These are phyloP conservation scores for Choanephora cucurbitarum DNA, from an alignment of 371 early-diverging fungal species.

Conservation along the genomic window DNA sequence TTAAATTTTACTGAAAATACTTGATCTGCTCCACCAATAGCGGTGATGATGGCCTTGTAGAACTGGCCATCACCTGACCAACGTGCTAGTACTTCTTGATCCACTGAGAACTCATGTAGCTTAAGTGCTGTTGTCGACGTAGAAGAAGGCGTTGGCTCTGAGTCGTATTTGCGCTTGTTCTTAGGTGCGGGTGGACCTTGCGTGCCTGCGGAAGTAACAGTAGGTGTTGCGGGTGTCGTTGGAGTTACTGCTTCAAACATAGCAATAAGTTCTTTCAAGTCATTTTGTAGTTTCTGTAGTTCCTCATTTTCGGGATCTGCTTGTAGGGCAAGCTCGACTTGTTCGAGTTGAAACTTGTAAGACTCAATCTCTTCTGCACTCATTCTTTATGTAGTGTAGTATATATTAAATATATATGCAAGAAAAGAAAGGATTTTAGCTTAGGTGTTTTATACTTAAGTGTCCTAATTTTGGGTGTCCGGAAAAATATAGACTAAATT, in stretches of 20 bases:
- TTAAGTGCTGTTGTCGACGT: conserved; percentile 22
- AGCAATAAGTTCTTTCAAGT: conserved; percentile 72
- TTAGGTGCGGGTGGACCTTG: conserved; percentile 9
- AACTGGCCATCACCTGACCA: conserved; percentile 68
- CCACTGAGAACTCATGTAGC: conserved; percentile 48
- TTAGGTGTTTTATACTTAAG: too few species aligned
- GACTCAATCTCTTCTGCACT: conserved; percentile 59
- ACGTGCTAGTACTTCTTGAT: conserved; percentile 69
- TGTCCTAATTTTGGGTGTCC: too few species aligned
- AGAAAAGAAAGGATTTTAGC: too few species aligned
- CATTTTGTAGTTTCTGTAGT: conserved; percentile 64
- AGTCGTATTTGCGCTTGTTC: conserved; percentile 15
- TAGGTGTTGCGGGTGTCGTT: conserved; percentile 22
- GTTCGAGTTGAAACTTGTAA: conserved; percentile 72
- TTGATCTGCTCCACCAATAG: conserved; percentile 63
- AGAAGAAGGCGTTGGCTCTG: conserved; percentile 11
- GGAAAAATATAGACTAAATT: too few species aligned
- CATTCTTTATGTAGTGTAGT: too few species aligned
- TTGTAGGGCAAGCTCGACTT: conserved; percentile 72
- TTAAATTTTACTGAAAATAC: conserved; percentile 74
- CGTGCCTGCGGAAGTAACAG: too few species aligned
- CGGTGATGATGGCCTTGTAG: conserved; percentile 74
- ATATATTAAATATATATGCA: too few species aligned
- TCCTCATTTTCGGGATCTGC: conserved; percentile 74
- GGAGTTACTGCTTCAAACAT: conserved; percentile 49